Conservation (phyloP, 2,329 filamentous ascomycete genomes). For the Aspergillus bombycis region DNA sequence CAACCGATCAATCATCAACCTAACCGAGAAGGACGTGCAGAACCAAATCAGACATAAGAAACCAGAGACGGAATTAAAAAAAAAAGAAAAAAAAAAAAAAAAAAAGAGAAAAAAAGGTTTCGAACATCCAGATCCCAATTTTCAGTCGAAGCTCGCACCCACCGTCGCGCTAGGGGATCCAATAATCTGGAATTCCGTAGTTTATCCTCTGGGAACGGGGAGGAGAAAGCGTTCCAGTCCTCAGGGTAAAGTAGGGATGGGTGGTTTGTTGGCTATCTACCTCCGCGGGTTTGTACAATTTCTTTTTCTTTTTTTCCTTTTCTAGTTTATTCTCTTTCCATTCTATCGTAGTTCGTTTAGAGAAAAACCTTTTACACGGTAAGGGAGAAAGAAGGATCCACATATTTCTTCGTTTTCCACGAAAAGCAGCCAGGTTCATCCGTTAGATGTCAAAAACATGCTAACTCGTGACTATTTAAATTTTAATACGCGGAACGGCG, state of each 20-base stretch:
- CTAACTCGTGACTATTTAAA: constrained; percentile 7
- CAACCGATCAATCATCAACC: constrained; percentile 10
- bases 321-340: background rate
- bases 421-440: background rate
- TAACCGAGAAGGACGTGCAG: constrained; percentile 7
- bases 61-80: no score
- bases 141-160: background rate
- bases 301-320: background rate
- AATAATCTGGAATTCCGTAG: background rate
- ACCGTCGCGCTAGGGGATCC: background rate
- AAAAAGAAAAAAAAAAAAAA: background rate
- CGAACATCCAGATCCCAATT: background rate
- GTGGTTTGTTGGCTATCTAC: background rate
- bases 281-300: background rate
- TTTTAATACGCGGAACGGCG: constrained; percentile 10
- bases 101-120: background rate
- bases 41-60: background rate
- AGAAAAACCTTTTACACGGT: background rate
- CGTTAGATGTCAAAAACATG: constrained; percentile 4
- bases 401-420: background rate
- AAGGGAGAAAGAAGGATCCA: background rate
- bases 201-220: background rate
- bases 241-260: background rate
- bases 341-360: background rate
- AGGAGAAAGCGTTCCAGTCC: background rate